Base-by-base conservation (phyloP, 106 monocot species). In the Acanthochlamys bracteata region DNA sequence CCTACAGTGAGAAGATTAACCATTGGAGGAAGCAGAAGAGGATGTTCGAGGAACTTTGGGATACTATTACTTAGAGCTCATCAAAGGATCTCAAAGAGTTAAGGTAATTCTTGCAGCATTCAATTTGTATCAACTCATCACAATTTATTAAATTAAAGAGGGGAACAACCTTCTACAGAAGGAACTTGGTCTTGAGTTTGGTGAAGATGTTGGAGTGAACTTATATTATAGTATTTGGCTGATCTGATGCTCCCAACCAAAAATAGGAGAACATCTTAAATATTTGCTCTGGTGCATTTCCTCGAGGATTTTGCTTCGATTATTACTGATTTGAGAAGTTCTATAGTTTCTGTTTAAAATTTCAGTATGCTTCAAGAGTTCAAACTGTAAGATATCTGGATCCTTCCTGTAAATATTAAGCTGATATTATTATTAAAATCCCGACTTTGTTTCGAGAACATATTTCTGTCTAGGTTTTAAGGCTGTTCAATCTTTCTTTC, bases 41-140 rank as follows among this genome's bases (percentile, higher is more conserved):
- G 71, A 96, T 96, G 20, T 96, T 96, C 71, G 90, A 83, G 64
- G 90, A 96, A 58, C 64, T 96, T 41, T 96, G 95, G 95, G 87
- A 87, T 80, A 71, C 84, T 55, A 87, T 90, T 57, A 90, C 90
- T 24, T 90, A 96, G 73, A 96, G 90, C 53, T 84, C 76, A 4
- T 84, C 87, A 19, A 96, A 90, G 72, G 90, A 96, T 67, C 56
- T 59, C 12, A 90, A 96, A 70, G 95, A 96, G 74, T 90, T 45
- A 96, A 96, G 87, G 95, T 96, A 47, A n/a, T 20, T 12, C 0
- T 14, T 39, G 49, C 9, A 9, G 49, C 9, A 10, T 17, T 49
- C 2, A 3, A 1, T 17, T 49, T 10, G 9, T 17, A 49, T 49
- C 9, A 14, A 9, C 49, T 49, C 10, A 9, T 49, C n/a, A 33